phyloP scores from a whole-genome alignment of 306 rosid genomes.

The Acmispon strigosus region DNA sequence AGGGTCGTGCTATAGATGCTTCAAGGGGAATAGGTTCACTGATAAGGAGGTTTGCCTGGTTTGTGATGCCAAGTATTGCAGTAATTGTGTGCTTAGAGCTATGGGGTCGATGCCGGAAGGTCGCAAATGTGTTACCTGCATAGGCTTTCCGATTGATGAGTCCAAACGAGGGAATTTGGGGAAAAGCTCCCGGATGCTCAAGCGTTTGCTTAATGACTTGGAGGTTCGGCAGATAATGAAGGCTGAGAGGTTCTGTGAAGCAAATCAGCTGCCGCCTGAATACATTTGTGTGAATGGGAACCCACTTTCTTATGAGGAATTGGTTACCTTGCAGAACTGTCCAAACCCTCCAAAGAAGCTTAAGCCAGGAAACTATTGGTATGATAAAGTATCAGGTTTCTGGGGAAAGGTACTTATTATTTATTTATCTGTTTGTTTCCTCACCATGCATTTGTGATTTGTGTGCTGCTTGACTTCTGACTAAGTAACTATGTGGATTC shows the following conservation, averaged over 20 bases:
- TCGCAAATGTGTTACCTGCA: conserved; percentile 88
- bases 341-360: conserved; percentile 92
- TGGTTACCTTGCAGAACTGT: conserved; percentile 57
- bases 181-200: conserved; percentile 87
- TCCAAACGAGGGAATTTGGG: conserved; percentile 71
- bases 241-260: conserved; percentile 83
- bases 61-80: conserved; percentile 92
- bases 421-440: background rate
- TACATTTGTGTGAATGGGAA: conserved; percentile 79
- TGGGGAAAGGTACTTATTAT: conserved; percentile 88
- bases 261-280: conserved; percentile 84
- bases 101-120: conserved; percentile 99
- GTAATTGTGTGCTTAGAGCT: conserved; percentile 94
- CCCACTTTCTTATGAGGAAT: conserved; percentile 78
- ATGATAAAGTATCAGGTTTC: conserved; percentile 97
- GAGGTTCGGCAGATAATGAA: conserved; percentile 90
- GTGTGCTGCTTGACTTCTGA: background rate
- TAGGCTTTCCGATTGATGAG: conserved; percentile 78
- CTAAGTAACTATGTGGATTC: background rate
- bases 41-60: conserved; percentile 96
- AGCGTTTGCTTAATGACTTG: conserved; percentile 81
- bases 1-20: conserved; percentile 83
- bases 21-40: conserved; percentile 84
- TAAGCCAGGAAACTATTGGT: conserved; percentile 98
- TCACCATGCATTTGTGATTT: conserved; percentile 3